Percentiles rank a stretch among this genome's conserved stretches.
phyloP scores from a whole-genome alignment of 2,329 filamentous ascomycete species.

The Pseudonectria foliicola region DNA sequence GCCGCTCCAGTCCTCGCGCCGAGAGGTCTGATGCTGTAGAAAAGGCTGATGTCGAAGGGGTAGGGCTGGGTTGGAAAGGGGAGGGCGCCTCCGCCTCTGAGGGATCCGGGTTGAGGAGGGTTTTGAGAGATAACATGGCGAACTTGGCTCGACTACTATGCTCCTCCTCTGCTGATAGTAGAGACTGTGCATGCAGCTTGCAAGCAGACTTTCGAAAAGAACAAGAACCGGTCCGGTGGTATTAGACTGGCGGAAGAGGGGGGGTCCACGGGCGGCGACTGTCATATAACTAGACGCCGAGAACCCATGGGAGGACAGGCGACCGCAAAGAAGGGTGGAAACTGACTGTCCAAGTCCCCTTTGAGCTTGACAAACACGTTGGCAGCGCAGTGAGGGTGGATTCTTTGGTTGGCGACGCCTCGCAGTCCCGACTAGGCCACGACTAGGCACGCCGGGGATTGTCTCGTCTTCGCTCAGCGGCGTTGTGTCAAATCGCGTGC shows the following conservation, averaged over 20 bases:
- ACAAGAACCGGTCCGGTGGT: no score
- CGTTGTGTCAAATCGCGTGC: slow-evolving; percentile 9
- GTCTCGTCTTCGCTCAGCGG: slow-evolving; percentile 9
- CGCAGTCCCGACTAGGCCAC: slow-evolving; percentile 11
- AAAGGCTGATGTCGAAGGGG: slow-evolving; percentile 12
- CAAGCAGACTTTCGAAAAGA: no score
- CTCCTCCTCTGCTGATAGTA: no score
- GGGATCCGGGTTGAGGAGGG: slow-evolving; percentile 58
- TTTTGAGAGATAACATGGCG: slow-evolving; percentile 57
- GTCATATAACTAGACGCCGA: slow-evolving; percentile 20
- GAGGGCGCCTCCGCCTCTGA: slow-evolving; percentile 30
- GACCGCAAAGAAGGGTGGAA: slow-evolving; percentile 13
- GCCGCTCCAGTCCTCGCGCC: slow-evolving; percentile 3
- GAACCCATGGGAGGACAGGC: slow-evolving; percentile 19
- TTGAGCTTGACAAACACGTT: slow-evolving; percentile 22
- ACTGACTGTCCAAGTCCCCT: slow-evolving; percentile 14
- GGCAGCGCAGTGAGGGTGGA: slow-evolving; percentile 5
- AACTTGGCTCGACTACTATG: slow-evolving; percentile 1
- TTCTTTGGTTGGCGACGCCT: slow-evolving; percentile 7
- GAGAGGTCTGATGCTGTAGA: slow-evolving; percentile 7
- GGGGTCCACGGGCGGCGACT: slow-evolving; percentile 16
- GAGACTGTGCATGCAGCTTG: no score
- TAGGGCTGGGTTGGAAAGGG: slow-evolving; percentile 33
- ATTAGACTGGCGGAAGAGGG: no score
- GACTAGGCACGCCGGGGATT: slow-evolving; percentile 12